These are phyloP conservation scores for Biscutella laevigata DNA, from an alignment of 441 rosid genomes.

Conservation along the genomic window DNA sequence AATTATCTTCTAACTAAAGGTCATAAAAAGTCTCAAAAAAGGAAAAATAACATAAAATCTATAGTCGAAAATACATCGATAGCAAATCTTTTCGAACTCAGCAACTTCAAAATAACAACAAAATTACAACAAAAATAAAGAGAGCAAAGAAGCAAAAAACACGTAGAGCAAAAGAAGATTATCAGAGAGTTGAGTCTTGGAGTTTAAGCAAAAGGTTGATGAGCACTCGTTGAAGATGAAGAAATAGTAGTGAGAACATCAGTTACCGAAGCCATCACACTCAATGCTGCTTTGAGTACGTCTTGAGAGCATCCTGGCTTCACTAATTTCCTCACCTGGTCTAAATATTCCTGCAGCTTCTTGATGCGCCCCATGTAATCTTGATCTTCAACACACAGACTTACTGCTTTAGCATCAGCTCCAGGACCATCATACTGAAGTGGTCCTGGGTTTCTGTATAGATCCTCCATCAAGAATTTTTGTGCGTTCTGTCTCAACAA, in stretches of 20 bases:
- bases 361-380: conserved; percentile 99
- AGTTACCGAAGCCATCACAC: conserved; percentile 86
- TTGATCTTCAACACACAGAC: conserved; percentile 90
- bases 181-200: no score
- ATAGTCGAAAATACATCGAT: no score
- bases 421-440: conserved; percentile 97
- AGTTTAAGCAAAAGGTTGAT: no score
- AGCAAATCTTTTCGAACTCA: no score
- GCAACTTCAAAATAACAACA: no score
- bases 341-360: conserved; percentile 81
- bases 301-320: conserved; percentile 96
- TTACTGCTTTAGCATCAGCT: conserved; percentile 78
- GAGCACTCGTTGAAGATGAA: conserved; percentile 39
- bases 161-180: no score
- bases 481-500: conserved; percentile 66
- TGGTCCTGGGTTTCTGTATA: conserved; percentile 97
- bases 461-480: conserved; percentile 72
- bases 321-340: conserved; percentile 59
- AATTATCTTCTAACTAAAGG: no score
- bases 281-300: conserved; percentile 88
- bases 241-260: conserved; percentile 71
- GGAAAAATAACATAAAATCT: no score
- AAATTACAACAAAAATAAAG: no score
- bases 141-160: no score
- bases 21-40: no score